These are phyloP conservation scores for Brassica hybrid DNA, from an alignment of 441 rosid genomes.

Conservation along the genomic window DNA sequence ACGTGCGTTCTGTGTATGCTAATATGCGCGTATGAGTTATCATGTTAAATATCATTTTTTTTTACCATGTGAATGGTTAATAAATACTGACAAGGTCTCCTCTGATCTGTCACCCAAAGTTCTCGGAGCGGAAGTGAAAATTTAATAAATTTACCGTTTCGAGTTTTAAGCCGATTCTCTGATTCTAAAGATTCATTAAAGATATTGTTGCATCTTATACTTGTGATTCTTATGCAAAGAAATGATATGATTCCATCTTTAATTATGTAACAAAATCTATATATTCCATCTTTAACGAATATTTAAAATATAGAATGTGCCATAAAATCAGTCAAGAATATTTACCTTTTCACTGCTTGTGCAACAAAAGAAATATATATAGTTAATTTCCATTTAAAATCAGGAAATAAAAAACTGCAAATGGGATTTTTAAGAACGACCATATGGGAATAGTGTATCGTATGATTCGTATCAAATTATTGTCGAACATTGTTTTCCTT, in stretches of 20 bases:
- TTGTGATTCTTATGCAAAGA: background rate
- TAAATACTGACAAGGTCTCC: slow-evolving; percentile 18
- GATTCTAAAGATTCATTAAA: slow-evolving; percentile 20
- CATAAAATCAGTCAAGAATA: slow-evolving; percentile 23
- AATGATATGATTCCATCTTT: slow-evolving; percentile 34
- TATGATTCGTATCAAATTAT: slow-evolving; percentile 15
- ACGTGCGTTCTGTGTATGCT: background rate
- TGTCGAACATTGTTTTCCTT: slow-evolving; percentile 27
- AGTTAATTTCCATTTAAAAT: slow-evolving; percentile 15
- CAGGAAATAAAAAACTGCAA: slow-evolving; percentile 11
- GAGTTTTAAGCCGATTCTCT: slow-evolving; percentile 35
- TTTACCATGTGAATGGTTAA: slow-evolving; percentile 17
- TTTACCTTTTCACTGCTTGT: background rate
- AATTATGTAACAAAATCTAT: background rate
- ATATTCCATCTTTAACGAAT: slow-evolving; percentile 19
- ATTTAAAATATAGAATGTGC: slow-evolving; percentile 14
- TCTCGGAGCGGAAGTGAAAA: slow-evolving; percentile 26
- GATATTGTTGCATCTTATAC: slow-evolving; percentile 16
- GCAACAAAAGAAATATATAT: slow-evolving; percentile 18
- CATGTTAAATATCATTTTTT: too few species aligned
- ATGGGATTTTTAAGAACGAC: background rate
- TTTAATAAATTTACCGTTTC: slow-evolving; percentile 20
- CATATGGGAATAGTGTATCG: slow-evolving; percentile 31
- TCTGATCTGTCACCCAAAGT: slow-evolving; percentile 34
- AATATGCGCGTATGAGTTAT: slow-evolving; percentile 27